Conservation (phyloP, 1,284 basidiomycete species). For the Heliocybe sulcata region DNA sequence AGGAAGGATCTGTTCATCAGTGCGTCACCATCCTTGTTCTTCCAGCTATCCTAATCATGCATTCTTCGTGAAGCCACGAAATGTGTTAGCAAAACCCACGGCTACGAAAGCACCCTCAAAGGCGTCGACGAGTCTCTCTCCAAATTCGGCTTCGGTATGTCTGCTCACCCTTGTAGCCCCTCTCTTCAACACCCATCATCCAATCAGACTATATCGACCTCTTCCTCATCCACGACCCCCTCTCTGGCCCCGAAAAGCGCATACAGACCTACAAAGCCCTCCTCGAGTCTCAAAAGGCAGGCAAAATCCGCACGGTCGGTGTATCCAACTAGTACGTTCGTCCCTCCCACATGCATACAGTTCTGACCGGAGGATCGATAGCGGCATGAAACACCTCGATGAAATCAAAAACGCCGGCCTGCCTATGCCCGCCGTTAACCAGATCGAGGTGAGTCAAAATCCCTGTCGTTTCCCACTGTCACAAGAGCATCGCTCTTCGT, state of each 20-base stretch:
- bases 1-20: slow-evolving; percentile 25
- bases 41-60: not conserved
- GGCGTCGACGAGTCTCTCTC: slow-evolving; percentile 30
- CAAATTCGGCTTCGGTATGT: slow-evolving; percentile 25
- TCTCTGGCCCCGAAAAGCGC: slow-evolving; percentile 32
- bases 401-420: slow-evolving; percentile 60
- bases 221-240: slow-evolving; percentile 51
- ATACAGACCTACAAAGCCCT: slow-evolving; percentile 38
- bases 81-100: slow-evolving; percentile 23
- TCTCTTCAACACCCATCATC: not conserved
- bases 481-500: no score
- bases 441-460: slow-evolving; percentile 64
- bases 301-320: slow-evolving; percentile 47
- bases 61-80: slow-evolving; percentile 29
- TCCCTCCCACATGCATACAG: not conserved
- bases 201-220: slow-evolving; percentile 50
- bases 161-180: not conserved
- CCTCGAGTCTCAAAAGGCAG: slow-evolving; percentile 35
- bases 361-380: slow-evolving; percentile 18
- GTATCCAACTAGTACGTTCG: slow-evolving; percentile 54
- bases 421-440: slow-evolving; percentile 72
- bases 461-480: no score
- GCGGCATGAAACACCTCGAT: slow-evolving; percentile 71
- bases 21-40: not conserved
- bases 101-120: slow-evolving; percentile 27